Evolutionary conservation across 305 asterid species (phyloP), one percentile per base, ranked within the genome.

Genomic region (Solanum hybrid): DNA sequence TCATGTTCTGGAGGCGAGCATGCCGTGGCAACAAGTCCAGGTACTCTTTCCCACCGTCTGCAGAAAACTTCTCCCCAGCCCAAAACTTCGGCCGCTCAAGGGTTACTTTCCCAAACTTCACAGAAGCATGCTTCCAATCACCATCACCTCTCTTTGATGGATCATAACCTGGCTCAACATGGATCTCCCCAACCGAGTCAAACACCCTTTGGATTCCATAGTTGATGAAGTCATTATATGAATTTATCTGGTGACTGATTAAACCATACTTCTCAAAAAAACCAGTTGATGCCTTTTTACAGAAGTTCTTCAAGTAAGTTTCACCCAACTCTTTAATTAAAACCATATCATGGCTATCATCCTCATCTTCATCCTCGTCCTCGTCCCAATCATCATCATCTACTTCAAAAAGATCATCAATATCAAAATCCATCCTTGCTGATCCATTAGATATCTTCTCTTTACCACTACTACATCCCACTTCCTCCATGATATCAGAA

Each of bases 1-100:
- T 95, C 98, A 96, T 97, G 93, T 95, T 95, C 92, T 95, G 98
- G 85, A 97, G 98, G 88, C 97, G 98, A 57, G 99, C 99, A 91
- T 97, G 98, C 72, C 98, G 90, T 27, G 99, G 99, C 70, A 79
- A 91, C 93, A 97, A 90, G 3, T 93, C 91, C 91, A 95, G 84
- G 85, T 88, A 90, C 81, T 92, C 95, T 61, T 92, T 91, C 34
- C 93, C 95, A 51, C 96, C 94, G 3, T 96, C 98, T 37, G 84
- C 89, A 0, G 92, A 27, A 85, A 96, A 96, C 91, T 92, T 95
- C 8, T 95, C 98, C 3, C 98, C 97, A 0, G 96, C 87, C 93
- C 92, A 95, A 89, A 94, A 93, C 11, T 75, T 91, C 11, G 99
- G 99, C 17, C 86, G 92, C 22, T 95, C 98, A 26, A 97, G 95